Evolutionary conservation across 306 rosid genomes (phyloP).

Genomic region (Begonia loranthoides): DNA sequence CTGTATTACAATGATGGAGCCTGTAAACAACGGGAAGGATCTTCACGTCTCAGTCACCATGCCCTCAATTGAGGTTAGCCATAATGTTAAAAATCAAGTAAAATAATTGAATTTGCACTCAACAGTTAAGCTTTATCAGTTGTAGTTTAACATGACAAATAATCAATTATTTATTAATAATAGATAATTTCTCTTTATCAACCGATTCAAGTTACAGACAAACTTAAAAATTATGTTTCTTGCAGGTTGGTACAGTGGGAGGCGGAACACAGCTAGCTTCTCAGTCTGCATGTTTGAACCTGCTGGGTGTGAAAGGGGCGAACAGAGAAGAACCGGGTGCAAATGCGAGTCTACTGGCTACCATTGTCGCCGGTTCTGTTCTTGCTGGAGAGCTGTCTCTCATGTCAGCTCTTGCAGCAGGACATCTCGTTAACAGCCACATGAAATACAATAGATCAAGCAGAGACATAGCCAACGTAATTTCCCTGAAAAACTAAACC

Average conservation of each 20-base stretch:
- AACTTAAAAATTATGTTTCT: background rate
- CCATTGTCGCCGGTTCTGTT: conserved; percentile 73
- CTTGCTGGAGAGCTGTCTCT: conserved; percentile 92
- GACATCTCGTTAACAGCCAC: conserved; percentile 83
- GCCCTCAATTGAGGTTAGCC: conserved; percentile 77
- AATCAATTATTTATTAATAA: too few species aligned
- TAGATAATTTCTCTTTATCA: too few species aligned
- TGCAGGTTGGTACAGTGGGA: conserved; percentile 89
- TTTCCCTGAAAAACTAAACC: conserved; percentile 17
- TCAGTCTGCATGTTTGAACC: conserved; percentile 80
- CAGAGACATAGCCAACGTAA: conserved; percentile 34
- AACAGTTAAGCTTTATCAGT: too few species aligned
- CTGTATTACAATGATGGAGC: conserved; percentile 90
- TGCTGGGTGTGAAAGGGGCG: conserved; percentile 88
- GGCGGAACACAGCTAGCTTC: conserved; percentile 97
- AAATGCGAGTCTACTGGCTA: conserved; percentile 58
- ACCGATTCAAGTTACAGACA: too few species aligned
- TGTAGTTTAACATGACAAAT: too few species aligned
- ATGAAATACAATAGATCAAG: conserved; percentile 89
- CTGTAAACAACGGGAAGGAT: conserved; percentile 61
- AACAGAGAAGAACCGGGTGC: conserved; percentile 62
- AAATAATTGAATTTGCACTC: too few species aligned
- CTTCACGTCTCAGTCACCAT: conserved; percentile 84
- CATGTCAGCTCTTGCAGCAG: conserved; percentile 87
- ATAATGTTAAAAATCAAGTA: background rate